Base-by-base conservation (phyloP, 495 filamentous ascomycete species). In the Evansstolkia leycettana region DNA sequence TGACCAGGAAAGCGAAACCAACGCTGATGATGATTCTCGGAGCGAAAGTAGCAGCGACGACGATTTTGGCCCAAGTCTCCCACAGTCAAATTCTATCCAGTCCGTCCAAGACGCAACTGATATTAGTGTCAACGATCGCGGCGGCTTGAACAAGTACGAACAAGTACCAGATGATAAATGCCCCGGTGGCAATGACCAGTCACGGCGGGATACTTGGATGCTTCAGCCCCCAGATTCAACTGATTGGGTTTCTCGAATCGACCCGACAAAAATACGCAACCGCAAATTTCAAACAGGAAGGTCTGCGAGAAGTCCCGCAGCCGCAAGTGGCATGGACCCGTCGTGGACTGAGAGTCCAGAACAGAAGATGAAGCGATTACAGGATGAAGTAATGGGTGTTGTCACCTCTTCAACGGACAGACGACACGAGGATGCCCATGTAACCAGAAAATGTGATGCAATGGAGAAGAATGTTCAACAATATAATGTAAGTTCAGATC, bases 321-420 rank as follows among this genome's bases (percentile, higher is more conserved):
- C 50, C 10, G 45, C 58, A 1, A 51, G 49, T 2, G 50, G 65
- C 1, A 46, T 53, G 1, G 65, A 78, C 37, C 69, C 76, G 7
- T 69, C 87, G 15, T 98, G 90, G 90, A 85, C 83, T 0, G 90
- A 98, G 49, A 93, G 84, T 4, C 84, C 88, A 1, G 84, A 89
- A 46, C 73, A 95, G 51, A 92, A 90, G 50, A 73, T 78, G 35
- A 75, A 79, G 49, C 66, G 90, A 12, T 55, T 98, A 3, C 76
- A 76, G 46, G 77, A 94, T 54, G 75, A 90, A 42, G 76, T 94
- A n/a, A 70, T 98, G 47, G 90, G 90, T 2, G 67, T 89, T 19
- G 36, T 43, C 35, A 19, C 46, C 12, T 30, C 42, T 10, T 31
- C 31, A 17, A 24, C 28, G 7, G 37, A 36, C 12, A 31, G 32